Conservation (phyloP, 208 protist species). For the Sergeia podlipaevii region DNA sequence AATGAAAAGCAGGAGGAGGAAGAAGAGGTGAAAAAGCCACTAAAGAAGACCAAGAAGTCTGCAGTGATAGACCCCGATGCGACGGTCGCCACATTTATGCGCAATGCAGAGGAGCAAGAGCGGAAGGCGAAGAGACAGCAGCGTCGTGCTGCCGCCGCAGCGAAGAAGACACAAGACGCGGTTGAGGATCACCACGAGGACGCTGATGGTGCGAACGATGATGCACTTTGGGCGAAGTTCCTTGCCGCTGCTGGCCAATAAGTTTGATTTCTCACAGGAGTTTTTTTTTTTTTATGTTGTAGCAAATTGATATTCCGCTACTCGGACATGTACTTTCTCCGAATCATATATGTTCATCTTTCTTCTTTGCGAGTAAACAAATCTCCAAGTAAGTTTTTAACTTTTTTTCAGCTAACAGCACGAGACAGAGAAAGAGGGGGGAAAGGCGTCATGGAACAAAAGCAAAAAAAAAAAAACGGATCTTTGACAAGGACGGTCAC, state of each 20-base stretch:
- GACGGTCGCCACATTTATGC: slow-evolving; percentile 51
- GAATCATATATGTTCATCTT: too few species aligned
- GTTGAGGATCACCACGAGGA: slow-evolving; percentile 1
- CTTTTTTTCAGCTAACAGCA: too few species aligned
- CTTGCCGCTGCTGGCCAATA: slow-evolving; percentile 21
- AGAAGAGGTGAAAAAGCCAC: not conserved
- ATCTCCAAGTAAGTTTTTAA: too few species aligned
- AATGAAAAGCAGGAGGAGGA: not conserved
- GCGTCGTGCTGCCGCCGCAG: slow-evolving; percentile 2
- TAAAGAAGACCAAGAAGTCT: slow-evolving; percentile 14
- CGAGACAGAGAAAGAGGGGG: too few species aligned
- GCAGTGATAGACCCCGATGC: slow-evolving; percentile 19
- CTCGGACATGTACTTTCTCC: too few species aligned
- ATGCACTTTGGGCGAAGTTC: slow-evolving; percentile 48
- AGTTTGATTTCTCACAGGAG: slow-evolving; percentile 12
- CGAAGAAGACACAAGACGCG: not conserved
- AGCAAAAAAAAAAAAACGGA: not conserved
- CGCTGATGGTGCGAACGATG: slow-evolving; percentile 15
- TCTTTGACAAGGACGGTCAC: not conserved
- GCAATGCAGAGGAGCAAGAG: slow-evolving; percentile 43
- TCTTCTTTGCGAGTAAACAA: too few species aligned
- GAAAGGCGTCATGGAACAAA: too few species aligned
- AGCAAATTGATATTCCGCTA: too few species aligned
- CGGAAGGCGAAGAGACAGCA: slow-evolving; percentile 37
- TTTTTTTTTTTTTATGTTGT: slow-evolving; percentile 3